These are phyloP conservation scores for Penicillium dipodomyicola DNA, from an alignment of 495 filamentous ascomycete genomes.

Conservation along the genomic window DNA sequence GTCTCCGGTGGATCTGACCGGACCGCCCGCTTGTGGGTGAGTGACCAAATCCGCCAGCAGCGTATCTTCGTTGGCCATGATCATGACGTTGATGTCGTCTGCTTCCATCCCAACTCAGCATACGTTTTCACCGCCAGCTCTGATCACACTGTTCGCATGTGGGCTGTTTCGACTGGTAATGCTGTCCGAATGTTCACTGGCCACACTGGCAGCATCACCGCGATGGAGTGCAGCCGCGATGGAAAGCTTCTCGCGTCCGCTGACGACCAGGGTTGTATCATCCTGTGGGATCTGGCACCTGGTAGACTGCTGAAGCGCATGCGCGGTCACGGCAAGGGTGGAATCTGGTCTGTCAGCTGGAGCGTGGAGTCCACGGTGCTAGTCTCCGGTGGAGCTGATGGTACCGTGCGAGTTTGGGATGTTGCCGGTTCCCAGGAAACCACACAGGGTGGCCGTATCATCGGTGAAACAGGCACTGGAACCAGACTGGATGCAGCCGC, in stretches of 20 bases:
- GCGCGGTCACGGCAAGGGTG: constrained; percentile 89
- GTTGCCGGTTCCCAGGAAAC: constrained; percentile 62
- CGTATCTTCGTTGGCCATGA: constrained; percentile 91
- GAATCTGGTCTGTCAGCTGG: constrained; percentile 89
- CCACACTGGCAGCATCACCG: constrained; percentile 78
- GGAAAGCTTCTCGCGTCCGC: constrained; percentile 87
- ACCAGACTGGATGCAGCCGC: constrained; percentile 51
- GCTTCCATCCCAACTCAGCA: constrained; percentile 88
- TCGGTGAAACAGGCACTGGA: constrained; percentile 53
- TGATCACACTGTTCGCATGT: constrained; percentile 95
- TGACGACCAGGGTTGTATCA: constrained; percentile 79
- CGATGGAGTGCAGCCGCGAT: constrained; percentile 78
- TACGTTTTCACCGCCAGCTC: constrained; percentile 89
- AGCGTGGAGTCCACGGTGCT: constrained; percentile 85
- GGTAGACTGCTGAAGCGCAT: constrained; percentile 84
- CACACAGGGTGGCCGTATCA: constrained; percentile 52
- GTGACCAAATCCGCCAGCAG: constrained; percentile 84
- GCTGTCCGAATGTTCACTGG: constrained; percentile 90
- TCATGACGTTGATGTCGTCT: constrained; percentile 75
- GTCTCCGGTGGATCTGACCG: constrained; percentile 81
- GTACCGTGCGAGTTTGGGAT: constrained; percentile 92
- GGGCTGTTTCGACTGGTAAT: constrained; percentile 81
- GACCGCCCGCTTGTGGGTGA: constrained; percentile 85
- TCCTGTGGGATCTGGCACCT: constrained; percentile 86
- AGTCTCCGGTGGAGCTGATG: constrained; percentile 85